These are phyloP conservation scores for Selaginella tamariscina DNA, from an alignment of 75 land plant species.

Conservation along the genomic window DNA sequence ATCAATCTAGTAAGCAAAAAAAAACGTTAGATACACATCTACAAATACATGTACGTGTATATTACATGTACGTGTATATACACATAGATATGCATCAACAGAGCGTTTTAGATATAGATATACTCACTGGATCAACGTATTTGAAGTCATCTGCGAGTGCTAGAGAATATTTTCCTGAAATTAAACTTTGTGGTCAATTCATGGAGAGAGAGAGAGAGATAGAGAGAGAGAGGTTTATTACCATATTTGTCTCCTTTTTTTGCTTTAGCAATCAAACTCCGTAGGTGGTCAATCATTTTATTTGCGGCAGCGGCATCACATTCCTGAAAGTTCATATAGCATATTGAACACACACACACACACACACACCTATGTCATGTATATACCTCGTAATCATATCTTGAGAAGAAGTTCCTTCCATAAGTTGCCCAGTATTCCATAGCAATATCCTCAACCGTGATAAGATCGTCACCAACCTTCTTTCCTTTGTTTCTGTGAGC, in stretches of 20 bases:
- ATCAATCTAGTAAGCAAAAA: conserved; percentile 17
- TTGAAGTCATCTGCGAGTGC: conserved; percentile 3
- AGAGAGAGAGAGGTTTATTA: background rate
- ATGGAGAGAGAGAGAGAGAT: background rate
- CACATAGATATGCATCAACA: no score
- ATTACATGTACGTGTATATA: no score
- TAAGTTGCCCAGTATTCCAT: background rate
- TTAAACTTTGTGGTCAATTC: background rate
- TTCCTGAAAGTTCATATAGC: background rate
- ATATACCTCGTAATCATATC: conserved; percentile 10
- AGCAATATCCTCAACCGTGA: conserved; percentile 6
- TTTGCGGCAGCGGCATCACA: conserved; percentile 1
- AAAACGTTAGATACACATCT: background rate
- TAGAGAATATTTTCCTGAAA: background rate
- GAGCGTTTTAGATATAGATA: background rate
- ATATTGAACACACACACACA: background rate
- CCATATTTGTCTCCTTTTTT: conserved; percentile 1
- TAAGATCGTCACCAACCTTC: background rate
- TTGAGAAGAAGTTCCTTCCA: background rate
- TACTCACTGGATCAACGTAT: conserved; percentile 32
- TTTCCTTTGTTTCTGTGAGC: conserved; percentile 10
- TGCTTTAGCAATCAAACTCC: background rate
- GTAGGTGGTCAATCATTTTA: conserved; percentile 2
- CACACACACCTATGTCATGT: background rate
- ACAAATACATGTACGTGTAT: no score